Base-by-base conservation (phyloP, 371 early-diverging fungal genomes). In the Mortierella sp. region DNA sequence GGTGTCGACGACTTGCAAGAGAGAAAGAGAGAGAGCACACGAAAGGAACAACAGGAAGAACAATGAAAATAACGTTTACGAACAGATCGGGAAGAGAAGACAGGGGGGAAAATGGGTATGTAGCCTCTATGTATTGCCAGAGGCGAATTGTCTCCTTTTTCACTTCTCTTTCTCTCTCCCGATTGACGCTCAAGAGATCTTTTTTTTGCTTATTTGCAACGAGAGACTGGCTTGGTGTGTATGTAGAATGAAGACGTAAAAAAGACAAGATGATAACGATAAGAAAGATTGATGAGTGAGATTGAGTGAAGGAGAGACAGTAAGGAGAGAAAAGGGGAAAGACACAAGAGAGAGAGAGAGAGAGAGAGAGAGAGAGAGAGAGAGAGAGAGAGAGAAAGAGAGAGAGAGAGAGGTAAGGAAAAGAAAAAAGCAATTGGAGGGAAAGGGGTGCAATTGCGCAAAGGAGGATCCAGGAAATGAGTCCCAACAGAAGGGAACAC, bases 401-500 rank as follows among this genome's bases (percentile, higher is more conserved):
- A 10, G 61, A 13, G 14, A 34, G 34, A 1, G 34, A 50, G 50
- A 19, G 10, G 13, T n/a, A 59, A 16, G 34, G 54, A 53, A 72
- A 54, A 31, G 28, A 6, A 16, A 28, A 31, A 64, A 1, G 53
- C 24, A 16, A 64, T 21, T 21, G 24, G 24, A 21, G 5, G 34
- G 8, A 24, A 5, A 16, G n/a, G 43, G 43, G 43, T 4, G 43
- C 43, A 40, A 40, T 40, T 40, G 31, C 16, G 61, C 28, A 34
- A 40, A 4, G 43, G 43, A 6, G 2, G 43, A 61, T 57, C 57
- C 28, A 54, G 57, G 57, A 61, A 31, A 61, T 61, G 37, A 6
- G 64, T 64, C 19, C 59, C 59, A 31, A 14, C 59, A 31, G 59
- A 59, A 59, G 64, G 64, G 64, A 64, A 64, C 34, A 19, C 48